Conservation (phyloP, 73 alveolate genomes). For the Tetrahymena elliotti region DNA sequence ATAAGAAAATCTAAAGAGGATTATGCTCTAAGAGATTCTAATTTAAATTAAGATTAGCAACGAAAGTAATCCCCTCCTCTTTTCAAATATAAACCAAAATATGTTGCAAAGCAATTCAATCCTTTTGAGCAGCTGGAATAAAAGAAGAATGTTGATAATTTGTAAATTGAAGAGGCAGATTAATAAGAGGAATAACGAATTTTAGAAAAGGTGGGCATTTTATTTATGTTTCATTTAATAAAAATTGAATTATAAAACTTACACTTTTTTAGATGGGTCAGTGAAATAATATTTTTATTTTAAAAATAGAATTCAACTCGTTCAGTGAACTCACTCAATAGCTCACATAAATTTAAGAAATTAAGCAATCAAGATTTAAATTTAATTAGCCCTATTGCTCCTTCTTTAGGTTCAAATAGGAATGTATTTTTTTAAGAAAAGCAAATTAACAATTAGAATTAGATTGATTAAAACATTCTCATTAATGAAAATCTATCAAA, state of each 20-base stretch:
- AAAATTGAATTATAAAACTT: not conserved
- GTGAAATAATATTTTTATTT: not conserved
- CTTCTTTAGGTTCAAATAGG: not conserved
- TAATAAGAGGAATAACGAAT: not conserved
- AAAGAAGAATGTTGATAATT: not conserved
- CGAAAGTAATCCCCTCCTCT: not conserved
- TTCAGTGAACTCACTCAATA: not conserved
- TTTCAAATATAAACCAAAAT: not conserved
- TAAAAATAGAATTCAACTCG: not conserved
- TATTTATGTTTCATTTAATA: no score
- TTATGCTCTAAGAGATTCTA: not conserved
- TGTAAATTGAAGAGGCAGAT: not conserved
- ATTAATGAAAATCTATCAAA: not conserved
- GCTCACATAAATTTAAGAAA: not conserved
- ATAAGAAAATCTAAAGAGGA: not conserved
- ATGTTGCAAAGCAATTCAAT: not conserved
- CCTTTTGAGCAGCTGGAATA: not conserved
- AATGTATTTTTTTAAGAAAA: not conserved
- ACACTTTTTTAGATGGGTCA: not conserved
- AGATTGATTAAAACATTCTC: not conserved
- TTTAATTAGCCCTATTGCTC: not conserved
- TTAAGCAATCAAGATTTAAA: not conserved
- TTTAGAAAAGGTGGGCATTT: not conserved
- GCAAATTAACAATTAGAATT: not conserved
- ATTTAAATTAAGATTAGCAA: not conserved